These are phyloP conservation scores for Coemansia sp. DNA, from an alignment of 192 early-diverging fungal species.

Conservation along the genomic window DNA sequence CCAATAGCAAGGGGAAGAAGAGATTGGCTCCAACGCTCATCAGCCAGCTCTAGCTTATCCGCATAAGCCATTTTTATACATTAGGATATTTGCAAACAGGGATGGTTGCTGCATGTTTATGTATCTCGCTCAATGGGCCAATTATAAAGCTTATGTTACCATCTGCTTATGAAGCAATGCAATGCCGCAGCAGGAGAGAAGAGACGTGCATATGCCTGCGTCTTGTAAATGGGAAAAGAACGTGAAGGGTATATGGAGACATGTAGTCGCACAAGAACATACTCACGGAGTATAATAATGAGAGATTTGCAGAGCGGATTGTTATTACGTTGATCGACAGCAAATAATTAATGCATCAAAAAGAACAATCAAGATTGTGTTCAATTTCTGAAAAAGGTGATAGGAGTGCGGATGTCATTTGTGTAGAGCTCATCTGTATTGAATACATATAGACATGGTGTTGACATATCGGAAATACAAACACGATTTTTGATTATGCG, in stretches of 20 bases:
- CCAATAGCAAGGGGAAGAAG: conserved; percentile 28
- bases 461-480: background rate
- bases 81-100: conserved; percentile 5
- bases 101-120: background rate
- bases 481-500: background rate
- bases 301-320: background rate
- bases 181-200: background rate
- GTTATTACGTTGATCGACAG: background rate
- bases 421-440: background rate
- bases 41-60: conserved; percentile 25
- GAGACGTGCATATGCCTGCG: background rate
- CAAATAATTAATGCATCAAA: background rate
- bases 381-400: background rate
- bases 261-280: background rate
- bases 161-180: background rate
- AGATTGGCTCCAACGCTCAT: conserved; percentile 49
- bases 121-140: background rate
- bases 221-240: background rate
- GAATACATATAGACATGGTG: background rate
- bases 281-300: background rate
- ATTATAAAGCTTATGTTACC: conserved; percentile 1
- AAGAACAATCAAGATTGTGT: background rate
- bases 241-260: background rate
- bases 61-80: background rate
- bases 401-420: background rate